These are phyloP conservation scores for Daedaleopsis sinensis DNA, from an alignment of 768 basidiomycete species.

Conservation along the genomic window DNA sequence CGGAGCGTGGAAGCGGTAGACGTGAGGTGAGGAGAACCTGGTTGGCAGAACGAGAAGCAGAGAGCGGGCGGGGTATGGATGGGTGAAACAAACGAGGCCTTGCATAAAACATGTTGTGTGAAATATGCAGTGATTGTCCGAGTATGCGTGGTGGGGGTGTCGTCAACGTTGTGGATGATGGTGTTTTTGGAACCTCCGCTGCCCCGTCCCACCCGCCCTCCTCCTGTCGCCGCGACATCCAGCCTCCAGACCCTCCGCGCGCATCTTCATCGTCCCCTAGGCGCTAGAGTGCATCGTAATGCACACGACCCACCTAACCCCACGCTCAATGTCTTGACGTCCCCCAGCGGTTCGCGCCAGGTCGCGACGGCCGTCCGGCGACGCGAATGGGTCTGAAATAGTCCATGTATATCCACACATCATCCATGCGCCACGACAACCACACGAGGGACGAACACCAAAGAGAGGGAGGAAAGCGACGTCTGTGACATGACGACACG, in stretches of 20 bases:
- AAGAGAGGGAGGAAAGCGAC: slow-evolving; percentile 16
- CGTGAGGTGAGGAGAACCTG: neutral
- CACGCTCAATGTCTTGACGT: slow-evolving; percentile 16
- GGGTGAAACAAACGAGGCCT: slow-evolving; percentile 4
- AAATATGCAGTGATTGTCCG: slow-evolving; percentile 18
- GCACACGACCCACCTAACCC: slow-evolving; percentile 9
- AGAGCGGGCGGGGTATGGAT: slow-evolving; percentile 3
- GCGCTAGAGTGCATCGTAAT: neutral
- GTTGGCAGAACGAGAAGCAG: neutral
- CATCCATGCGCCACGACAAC: slow-evolving; percentile 15
- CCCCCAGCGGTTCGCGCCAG: slow-evolving; percentile 10
- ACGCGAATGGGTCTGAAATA: slow-evolving; percentile 9
- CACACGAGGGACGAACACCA: slow-evolving; percentile 17
- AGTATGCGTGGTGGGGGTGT: slow-evolving; percentile 15
- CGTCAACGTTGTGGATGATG: neutral
- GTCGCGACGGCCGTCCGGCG: slow-evolving; percentile 13
- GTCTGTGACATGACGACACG: slow-evolving; percentile 17
- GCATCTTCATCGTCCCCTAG: neutral
- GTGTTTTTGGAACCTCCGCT: slow-evolving; percentile 18
- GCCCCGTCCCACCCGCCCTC: neutral
- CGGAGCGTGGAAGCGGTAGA: neutral
- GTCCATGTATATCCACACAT: slow-evolving; percentile 24
- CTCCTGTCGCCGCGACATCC: neutral
- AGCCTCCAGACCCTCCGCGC: neutral
- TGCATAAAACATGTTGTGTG: slow-evolving; percentile 16